phyloP scores from a whole-genome alignment of 1,139 yeast genomes.

The Debaryomyces psychrophilus region DNA sequence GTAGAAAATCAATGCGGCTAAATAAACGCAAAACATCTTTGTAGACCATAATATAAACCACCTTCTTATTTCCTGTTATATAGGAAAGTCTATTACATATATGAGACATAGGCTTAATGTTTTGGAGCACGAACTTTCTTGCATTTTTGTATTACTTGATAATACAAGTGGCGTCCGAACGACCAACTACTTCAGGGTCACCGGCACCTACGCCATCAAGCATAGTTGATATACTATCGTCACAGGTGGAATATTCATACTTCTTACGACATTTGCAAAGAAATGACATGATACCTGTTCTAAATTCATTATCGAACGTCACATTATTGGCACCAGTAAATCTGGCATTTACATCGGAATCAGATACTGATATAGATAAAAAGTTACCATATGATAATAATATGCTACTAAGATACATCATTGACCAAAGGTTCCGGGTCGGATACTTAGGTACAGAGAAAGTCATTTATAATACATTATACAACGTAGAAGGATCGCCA shows the following conservation, averaged over 20 bases:
- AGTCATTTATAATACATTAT: slow-evolving; percentile 37
- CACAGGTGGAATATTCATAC: slow-evolving; percentile 71
- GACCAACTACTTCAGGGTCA: slow-evolving; percentile 1
- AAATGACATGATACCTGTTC: slow-evolving; percentile 64
- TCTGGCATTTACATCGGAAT: slow-evolving; percentile 60
- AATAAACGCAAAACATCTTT: too few relatives aligned
- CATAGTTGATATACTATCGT: slow-evolving; percentile 75
- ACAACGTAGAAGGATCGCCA: slow-evolving; percentile 18
- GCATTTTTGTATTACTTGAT: background rate
- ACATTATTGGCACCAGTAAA: slow-evolving; percentile 87
- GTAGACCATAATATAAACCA: too few relatives aligned
- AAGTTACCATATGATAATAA: slow-evolving; percentile 20
- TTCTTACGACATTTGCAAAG: slow-evolving; percentile 69
- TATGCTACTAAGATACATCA: slow-evolving; percentile 36
- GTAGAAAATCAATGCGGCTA: too few relatives aligned
- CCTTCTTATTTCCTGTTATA: too few relatives aligned
- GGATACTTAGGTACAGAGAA: slow-evolving; percentile 34
- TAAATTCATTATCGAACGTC: slow-evolving; percentile 66
- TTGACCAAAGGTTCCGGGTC: slow-evolving; percentile 39
- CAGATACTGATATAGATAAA: slow-evolving; percentile 4
- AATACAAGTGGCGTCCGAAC: slow-evolving; percentile 2
- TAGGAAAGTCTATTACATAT: background rate
- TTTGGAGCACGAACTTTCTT: background rate
- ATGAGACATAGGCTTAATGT: slow-evolving; percentile 1
- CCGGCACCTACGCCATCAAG: slow-evolving; percentile 45